These are phyloP conservation scores for Ceratobasidium sp. DNA, from an alignment of 1,284 basidiomycete genomes.

Conservation along the genomic window DNA sequence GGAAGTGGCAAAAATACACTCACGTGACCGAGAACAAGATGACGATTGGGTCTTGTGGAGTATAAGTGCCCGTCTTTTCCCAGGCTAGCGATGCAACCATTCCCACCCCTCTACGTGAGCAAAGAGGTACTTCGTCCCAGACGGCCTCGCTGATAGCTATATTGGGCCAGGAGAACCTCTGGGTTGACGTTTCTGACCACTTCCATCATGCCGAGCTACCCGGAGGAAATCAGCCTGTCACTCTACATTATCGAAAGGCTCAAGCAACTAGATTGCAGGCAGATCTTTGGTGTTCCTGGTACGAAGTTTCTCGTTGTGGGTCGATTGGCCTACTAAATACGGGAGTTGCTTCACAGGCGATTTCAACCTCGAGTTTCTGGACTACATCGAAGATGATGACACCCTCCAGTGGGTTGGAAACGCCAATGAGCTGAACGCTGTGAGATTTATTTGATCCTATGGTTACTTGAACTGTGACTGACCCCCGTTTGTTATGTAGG, in stretches of 20 bases:
- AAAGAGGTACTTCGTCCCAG: neutral
- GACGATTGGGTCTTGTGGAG: neutral
- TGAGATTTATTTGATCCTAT: constrained; percentile 45
- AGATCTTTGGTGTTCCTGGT: constrained; percentile 42
- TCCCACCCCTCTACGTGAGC: constrained; percentile 24
- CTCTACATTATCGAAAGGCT: constrained; percentile 43
- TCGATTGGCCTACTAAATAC: neutral
- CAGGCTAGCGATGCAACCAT: constrained; percentile 1
- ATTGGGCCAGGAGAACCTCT: constrained; percentile 12
- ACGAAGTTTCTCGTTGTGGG: neutral
- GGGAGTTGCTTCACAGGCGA: constrained; percentile 76
- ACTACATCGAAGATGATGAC: constrained; percentile 85
- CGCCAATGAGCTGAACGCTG: constrained; percentile 86
- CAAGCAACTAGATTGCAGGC: constrained; percentile 35
- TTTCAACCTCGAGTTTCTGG: constrained; percentile 84
- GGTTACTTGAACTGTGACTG: constrained; percentile 22
- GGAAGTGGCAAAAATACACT: constrained; percentile 2
- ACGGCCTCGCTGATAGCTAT: constrained; percentile 4
- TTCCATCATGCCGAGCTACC: constrained; percentile 30
- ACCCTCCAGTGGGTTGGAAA: constrained; percentile 90
- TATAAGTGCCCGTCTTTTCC: constrained; percentile 34
- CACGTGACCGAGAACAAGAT: constrained; percentile 26
- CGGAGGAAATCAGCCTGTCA: constrained; percentile 32
- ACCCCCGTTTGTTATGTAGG: constrained; percentile 53
- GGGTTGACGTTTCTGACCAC: constrained; percentile 5